Conservation (phyloP, 805 yeast species). For the Myxozyma vanderwaltii region DNA sequence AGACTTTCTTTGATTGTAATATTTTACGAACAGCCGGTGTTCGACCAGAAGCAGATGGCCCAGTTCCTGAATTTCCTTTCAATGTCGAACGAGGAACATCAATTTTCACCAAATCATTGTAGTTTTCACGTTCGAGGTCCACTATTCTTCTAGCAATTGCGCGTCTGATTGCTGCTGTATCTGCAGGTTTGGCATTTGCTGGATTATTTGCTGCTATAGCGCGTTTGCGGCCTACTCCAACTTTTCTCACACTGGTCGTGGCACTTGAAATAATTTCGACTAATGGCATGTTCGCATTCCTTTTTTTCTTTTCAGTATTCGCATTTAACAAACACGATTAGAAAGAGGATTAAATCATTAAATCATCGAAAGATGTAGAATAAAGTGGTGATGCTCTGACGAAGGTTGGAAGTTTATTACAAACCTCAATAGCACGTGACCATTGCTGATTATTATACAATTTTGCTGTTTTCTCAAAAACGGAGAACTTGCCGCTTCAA, state of each 20-base stretch:
- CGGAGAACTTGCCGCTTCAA: too few relatives aligned
- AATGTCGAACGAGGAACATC: slow-evolving; percentile 39
- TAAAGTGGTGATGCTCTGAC: background rate
- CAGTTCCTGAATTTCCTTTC: background rate
- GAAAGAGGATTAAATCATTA: background rate
- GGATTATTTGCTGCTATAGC: slow-evolving; percentile 7
- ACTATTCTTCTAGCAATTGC: slow-evolving; percentile 25
- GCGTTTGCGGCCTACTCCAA: slow-evolving; percentile 9
- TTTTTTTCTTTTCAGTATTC: background rate
- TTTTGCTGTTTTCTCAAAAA: too few relatives aligned
- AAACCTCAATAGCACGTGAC: slow-evolving; percentile 9
- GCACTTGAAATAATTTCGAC: slow-evolving; percentile 12
- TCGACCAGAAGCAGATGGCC: slow-evolving; percentile 14
- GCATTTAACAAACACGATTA: background rate
- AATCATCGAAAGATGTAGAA: background rate
- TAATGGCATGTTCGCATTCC: slow-evolving; percentile 10
- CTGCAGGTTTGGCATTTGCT: slow-evolving; percentile 4
- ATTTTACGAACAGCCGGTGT: slow-evolving; percentile 41
- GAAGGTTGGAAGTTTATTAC: slow-evolving; percentile 1
- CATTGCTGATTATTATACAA: slow-evolving; percentile 1
- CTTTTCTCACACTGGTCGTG: background rate
- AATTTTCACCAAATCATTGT: slow-evolving; percentile 42
- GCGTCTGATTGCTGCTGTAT: slow-evolving; percentile 15
- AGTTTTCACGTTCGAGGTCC: slow-evolving; percentile 45
- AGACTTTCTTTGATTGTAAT: slow-evolving; percentile 44